Conservation (phyloP, 2,329 filamentous ascomycete species). For the Teratosphaeria pseudoeucalypti region DNA sequence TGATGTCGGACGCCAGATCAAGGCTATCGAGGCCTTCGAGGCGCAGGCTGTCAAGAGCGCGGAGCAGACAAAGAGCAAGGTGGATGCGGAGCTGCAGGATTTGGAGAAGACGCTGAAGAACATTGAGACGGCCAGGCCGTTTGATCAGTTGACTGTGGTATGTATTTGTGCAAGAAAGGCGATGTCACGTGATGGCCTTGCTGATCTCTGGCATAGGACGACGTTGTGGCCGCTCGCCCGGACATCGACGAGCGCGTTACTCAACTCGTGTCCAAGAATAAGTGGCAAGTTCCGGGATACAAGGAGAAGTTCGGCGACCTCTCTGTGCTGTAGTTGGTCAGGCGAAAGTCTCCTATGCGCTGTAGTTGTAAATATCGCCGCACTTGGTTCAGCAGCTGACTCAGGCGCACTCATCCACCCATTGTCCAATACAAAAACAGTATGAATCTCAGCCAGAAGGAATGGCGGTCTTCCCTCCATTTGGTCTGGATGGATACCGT, state of each 20-base stretch:
- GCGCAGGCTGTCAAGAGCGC: slow-evolving; percentile 94
- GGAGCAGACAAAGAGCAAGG: slow-evolving; percentile 90
- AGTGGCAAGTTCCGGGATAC: slow-evolving; percentile 97
- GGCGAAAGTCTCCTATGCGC: not conserved
- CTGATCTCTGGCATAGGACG: slow-evolving; percentile 53
- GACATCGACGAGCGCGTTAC: slow-evolving; percentile 96
- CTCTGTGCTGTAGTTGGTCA: slow-evolving; percentile 67
- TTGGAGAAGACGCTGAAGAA: slow-evolving; percentile 91
- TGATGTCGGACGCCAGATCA: slow-evolving; percentile 87
- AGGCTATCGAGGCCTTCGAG: slow-evolving; percentile 97
- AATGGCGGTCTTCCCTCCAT: not conserved
- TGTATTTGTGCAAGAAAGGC: slow-evolving; percentile 34
- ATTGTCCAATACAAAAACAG: not conserved
- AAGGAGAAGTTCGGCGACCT: slow-evolving; percentile 99
- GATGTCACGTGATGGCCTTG: slow-evolving; percentile 15
- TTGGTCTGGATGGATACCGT: not conserved
- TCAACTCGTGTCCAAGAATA: slow-evolving; percentile 91
- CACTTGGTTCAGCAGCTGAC: not conserved
- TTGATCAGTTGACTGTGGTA: slow-evolving; percentile 96
- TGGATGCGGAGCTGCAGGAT: slow-evolving; percentile 89
- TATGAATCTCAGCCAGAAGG: not conserved
- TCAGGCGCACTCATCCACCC: not conserved
- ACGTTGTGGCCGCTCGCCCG: slow-evolving; percentile 84
- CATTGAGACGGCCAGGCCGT: slow-evolving; percentile 90
- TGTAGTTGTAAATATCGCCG: not conserved